phyloP scores from a whole-genome alignment of 805 yeast species.

The Saccharomycopsis schoenii region DNA sequence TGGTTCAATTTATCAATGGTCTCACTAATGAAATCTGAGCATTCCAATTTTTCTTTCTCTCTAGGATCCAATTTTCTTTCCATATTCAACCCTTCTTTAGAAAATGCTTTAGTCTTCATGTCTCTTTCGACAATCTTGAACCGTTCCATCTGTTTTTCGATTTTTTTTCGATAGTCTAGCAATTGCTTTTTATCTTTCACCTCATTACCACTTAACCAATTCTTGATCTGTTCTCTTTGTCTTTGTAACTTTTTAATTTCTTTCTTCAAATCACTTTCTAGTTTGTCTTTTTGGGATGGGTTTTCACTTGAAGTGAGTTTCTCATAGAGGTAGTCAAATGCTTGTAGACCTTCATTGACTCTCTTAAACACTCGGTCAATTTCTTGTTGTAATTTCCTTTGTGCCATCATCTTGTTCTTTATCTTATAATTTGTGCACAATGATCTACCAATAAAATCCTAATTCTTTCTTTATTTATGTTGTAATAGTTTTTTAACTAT shows the following conservation, averaged over 20 bases:
- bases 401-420: conserved; percentile 29
- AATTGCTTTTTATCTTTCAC: conserved; percentile 81
- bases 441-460: too few species aligned
- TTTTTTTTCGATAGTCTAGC: conserved; percentile 63
- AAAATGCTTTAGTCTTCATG: conserved; percentile 89
- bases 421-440: too few species aligned
- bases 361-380: conserved; percentile 89
- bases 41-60: conserved; percentile 48
- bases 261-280: conserved; percentile 85
- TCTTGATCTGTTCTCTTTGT: conserved; percentile 88
- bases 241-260: conserved; percentile 93
- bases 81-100: conserved; percentile 83
- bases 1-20: conserved; percentile 17
- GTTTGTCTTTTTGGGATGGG: conserved; percentile 83
- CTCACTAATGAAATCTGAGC: conserved; percentile 13
- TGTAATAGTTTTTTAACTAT: neutral
- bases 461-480: neutral
- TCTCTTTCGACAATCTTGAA: conserved; percentile 90
- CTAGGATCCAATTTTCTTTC: conserved; percentile 60
- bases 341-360: conserved; percentile 82
- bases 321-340: conserved; percentile 77
- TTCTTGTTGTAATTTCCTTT: conserved; percentile 48
- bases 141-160: conserved; percentile 83
- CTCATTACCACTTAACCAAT: conserved; percentile 86
- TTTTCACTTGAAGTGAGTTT: conserved; percentile 75